phyloP scores from a whole-genome alignment of 164 flowering plant species.

The Nelumbo lutea region DNA sequence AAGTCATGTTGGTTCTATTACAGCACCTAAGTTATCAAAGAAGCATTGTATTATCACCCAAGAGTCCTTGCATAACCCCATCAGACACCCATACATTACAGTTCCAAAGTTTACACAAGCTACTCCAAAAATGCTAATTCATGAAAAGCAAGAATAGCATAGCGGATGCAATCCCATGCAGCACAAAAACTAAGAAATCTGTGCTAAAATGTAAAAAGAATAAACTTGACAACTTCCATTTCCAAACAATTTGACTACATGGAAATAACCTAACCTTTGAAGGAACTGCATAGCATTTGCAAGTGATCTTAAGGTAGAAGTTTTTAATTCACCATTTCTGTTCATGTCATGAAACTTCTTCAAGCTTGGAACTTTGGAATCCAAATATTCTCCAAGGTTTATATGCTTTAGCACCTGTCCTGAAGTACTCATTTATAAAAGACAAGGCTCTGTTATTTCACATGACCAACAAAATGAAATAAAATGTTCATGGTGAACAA shows the following conservation, averaged over 20 bases:
- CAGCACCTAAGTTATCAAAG: background rate
- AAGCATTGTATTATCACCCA: background rate
- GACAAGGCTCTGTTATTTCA: background rate
- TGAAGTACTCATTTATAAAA: constrained; percentile 19
- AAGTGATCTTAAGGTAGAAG: constrained; percentile 43
- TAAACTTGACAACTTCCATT: background rate
- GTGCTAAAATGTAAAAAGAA: no score
- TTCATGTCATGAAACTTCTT: constrained; percentile 37
- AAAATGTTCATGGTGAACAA: background rate
- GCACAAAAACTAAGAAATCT: no score
- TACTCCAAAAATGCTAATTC: no score
- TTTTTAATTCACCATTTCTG: constrained; percentile 49
- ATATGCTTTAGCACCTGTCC: constrained; percentile 75
- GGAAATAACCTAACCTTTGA: constrained; percentile 40
- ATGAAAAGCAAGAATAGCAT: no score
- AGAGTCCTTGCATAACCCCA: background rate
- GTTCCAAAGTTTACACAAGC: no score
- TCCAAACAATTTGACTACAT: no score
- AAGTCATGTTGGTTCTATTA: no score
- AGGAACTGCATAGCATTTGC: constrained; percentile 56
- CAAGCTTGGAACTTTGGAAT: constrained; percentile 74
- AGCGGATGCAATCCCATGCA: no score
- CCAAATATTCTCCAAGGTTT: constrained; percentile 53
- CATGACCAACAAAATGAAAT: background rate
- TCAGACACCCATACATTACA: no score